Base-by-base conservation (phyloP, 1,284 basidiomycete species). In the Meira nashicola region DNA sequence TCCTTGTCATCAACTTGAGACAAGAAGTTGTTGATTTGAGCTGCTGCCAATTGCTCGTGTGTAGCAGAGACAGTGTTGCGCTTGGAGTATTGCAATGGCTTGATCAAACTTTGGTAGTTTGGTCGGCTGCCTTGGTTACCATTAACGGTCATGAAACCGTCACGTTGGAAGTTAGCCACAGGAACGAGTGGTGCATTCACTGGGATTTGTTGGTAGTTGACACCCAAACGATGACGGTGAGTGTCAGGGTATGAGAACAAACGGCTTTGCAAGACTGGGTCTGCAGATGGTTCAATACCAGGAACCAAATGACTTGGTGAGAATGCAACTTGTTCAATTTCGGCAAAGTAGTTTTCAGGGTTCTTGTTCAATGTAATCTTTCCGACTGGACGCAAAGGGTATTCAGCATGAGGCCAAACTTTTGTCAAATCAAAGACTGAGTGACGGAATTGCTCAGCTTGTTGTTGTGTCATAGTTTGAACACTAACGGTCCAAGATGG, bases 361-460 rank as follows among this genome's bases (percentile, higher is more conserved):
- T 93, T 92, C 82, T 89, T 84, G 82, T 93, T 87, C 67, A 95
- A 83, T 11, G 89, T 88, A 61, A 95, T 79, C 81, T 87, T 91
- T 67, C 92, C 92, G 65, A 95, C 79, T 8, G 85, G 85, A 59
- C 90, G 86, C 58, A 94, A 83, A n/a, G 92, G 92, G 83, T 83
- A 93, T 33, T 94, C 63, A 11, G 46, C 25, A 52, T 70, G 64
- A 2, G 66, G 66, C 56, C 67, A 63, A 51, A 63, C 56, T 59
- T 71, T 94, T 63, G 92, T 95, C 55, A 95, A 81, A 79, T 95
- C 92, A 68, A 93, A 86, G 61, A 91, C 81, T 78, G 89, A 90
- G 83, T 90, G 89, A 64, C 89, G 86, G 83, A 89, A 91, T 53
- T 84, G 83, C 82, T 92, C 89, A n/a, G 92, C 92, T 81, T 95